Base-by-base conservation (phyloP, 495 filamentous ascomycete genomes). In the Hyphodiscus hymeniophilus region DNA sequence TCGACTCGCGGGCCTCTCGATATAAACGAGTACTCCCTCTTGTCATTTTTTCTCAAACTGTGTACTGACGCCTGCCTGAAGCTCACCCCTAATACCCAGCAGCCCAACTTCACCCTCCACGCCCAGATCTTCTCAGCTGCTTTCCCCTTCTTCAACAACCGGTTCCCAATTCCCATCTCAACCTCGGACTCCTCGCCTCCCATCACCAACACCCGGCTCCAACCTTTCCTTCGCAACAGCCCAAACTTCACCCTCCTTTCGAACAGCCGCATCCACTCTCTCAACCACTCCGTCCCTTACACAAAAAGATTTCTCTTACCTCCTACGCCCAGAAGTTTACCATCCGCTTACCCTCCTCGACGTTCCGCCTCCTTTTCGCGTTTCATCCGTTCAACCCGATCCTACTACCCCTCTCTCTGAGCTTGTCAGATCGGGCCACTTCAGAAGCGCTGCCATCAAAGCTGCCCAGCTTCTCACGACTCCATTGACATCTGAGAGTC, bases 271-370 rank as follows among this genome's bases (percentile, higher is more conserved):
- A 18, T 51, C 56, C n/a, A 40, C 17, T 12, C 24, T 39, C 7
- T 36, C 33, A 15, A 32, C n/a, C n/a, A 38, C 16, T 26, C 21
- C 23, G 3, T 22, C 21, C 15, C 23, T 11, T 28, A 20, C 42
- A 16, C 48, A 50, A 31, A 87, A 85, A 58, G 85, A 94, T 66
- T 83, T 92, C 56, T 79, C 76, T 38, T 91, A 80, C 64, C 79
- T 95, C 48, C 75, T 89, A 16, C 74, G 80, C 28, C 85, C 87
- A 2, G 77, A 82, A 51, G 80, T 86, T 52, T 96, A 84, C 71
- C 91, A 92, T 65, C 78, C 81, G 2, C 73, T 94, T 23, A 77
- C 82, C 2, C 74, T 81, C 0, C 68, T 77, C 21, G 70, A 80
- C 55, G 71, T 85, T 26, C 84, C 85, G 0, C 63, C 74, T 10